A percentile compares a stretch with the other conserved stretches of the same genome.
Conservation (phyloP, 2,329 filamentous ascomycete species). For the Pseudogymnoascus sp. region DNA sequence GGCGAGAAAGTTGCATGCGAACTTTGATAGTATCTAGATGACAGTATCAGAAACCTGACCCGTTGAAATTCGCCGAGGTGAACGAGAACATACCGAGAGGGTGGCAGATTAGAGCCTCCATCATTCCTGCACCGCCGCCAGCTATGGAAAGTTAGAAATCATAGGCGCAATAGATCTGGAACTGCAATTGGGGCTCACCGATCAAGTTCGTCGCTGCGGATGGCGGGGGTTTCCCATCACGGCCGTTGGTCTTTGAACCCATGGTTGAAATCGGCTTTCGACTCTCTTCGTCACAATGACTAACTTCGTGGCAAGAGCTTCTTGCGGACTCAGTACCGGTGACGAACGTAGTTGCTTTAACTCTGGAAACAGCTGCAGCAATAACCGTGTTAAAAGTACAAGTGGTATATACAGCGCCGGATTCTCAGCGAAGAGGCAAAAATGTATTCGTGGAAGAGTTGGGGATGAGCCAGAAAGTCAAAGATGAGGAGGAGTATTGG, state of each 20-base stretch:
- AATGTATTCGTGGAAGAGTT: neutral
- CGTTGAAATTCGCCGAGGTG: neutral
- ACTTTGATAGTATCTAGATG: constrained; percentile 87
- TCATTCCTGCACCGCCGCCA: constrained; percentile 96
- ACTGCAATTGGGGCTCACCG: constrained; percentile 44
- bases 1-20: constrained; percentile 92
- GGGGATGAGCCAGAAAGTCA: constrained; percentile 1
- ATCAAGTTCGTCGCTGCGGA: constrained; percentile 87
- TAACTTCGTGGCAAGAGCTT: neutral
- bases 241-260: constrained; percentile 50
- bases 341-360: neutral
- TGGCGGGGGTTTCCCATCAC: constrained; percentile 62
- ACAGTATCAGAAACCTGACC: constrained; percentile 15
- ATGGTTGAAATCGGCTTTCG: constrained; percentile 29
- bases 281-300: neutral
- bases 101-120: constrained; percentile 95
- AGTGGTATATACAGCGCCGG: constrained; percentile 4
- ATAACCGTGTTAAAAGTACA: neutral
- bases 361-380: neutral
- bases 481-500: constrained; percentile 4
- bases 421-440: constrained; percentile 1
- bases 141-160: constrained; percentile 42
- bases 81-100: constrained; percentile 61
- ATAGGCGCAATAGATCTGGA: constrained; percentile 5
- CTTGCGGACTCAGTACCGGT: neutral